phyloP scores from a whole-genome alignment of 495 filamentous ascomycete genomes.

The Parathielavia appendiculata region DNA sequence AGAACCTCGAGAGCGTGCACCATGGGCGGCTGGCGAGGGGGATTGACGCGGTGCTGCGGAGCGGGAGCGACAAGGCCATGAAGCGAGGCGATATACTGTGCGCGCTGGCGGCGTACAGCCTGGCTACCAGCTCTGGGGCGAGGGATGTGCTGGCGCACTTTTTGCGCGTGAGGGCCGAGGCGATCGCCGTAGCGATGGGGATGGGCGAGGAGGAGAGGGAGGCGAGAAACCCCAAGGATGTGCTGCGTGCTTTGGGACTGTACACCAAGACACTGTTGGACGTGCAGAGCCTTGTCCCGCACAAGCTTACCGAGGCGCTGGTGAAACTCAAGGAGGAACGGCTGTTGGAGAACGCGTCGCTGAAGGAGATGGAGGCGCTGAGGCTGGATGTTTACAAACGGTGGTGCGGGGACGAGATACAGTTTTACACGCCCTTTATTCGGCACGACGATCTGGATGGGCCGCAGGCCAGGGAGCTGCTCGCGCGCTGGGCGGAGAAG shows the following conservation, averaged over 20 bases:
- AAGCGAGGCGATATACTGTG: constrained; percentile 55
- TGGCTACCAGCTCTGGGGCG: constrained; percentile 76
- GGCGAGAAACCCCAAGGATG: constrained; percentile 38
- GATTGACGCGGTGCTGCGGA: constrained; percentile 62
- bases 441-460: constrained; percentile 73
- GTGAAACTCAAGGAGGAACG: constrained; percentile 61
- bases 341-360: constrained; percentile 62
- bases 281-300: constrained; percentile 68
- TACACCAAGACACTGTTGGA: constrained; percentile 74
- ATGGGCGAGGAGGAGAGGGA: constrained; percentile 31
- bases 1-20: constrained; percentile 56
- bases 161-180: constrained; percentile 63
- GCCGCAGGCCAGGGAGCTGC: constrained; percentile 56
- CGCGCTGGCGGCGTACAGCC: constrained; percentile 72
- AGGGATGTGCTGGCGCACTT: constrained; percentile 80
- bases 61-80: constrained; percentile 29
- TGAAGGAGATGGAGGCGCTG: constrained; percentile 61
- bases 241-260: constrained; percentile 59
- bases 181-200: constrained; percentile 56
- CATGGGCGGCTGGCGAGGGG: constrained; percentile 53
- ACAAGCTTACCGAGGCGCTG: constrained; percentile 65
- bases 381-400: constrained; percentile 74
- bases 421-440: constrained; percentile 84
- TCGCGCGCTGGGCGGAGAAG: constrained; percentile 67
- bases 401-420: constrained; percentile 81